Conservation (phyloP, 2,329 filamentous ascomycete genomes). For the Scedosporium boydii region DNA sequence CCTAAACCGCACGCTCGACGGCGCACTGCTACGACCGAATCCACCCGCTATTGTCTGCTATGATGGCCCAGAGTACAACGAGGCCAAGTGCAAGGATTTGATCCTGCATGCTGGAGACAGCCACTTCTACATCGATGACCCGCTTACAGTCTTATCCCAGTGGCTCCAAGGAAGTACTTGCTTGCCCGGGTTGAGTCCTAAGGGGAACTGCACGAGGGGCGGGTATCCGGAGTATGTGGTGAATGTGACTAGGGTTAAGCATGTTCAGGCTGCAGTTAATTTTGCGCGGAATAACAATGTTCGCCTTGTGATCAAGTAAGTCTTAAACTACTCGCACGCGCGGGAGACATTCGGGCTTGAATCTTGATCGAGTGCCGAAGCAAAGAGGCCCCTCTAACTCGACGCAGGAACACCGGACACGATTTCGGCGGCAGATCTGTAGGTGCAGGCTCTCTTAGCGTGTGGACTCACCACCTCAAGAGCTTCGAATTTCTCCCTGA, state of each 20-base stretch:
- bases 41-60: constrained; percentile 22
- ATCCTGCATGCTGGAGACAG: constrained; percentile 17
- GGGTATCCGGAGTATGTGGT: constrained; percentile 32
- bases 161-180: constrained; percentile 21
- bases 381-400: background rate
- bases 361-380: too few relatives aligned
- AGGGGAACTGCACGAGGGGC: constrained; percentile 25
- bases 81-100: constrained; percentile 18
- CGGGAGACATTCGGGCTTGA: too few relatives aligned
- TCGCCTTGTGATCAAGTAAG: constrained; percentile 33
- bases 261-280: constrained; percentile 36
- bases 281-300: constrained; percentile 36
- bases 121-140: constrained; percentile 11
- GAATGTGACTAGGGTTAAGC: constrained; percentile 28
- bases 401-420: constrained; percentile 38
- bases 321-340: background rate
- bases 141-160: constrained; percentile 6
- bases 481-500: constrained; percentile 29
- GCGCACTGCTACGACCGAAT: constrained; percentile 20
- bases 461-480: constrained; percentile 31
- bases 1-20: constrained; percentile 9
- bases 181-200: constrained; percentile 1
- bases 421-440: constrained; percentile 33
- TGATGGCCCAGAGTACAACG: constrained; percentile 13
- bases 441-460: constrained; percentile 24